Evolutionary conservation across 495 filamentous ascomycete genomes (phyloP), one percentile per base, ranked within the genome.

Genomic region (Penicillium canescens): DNA sequence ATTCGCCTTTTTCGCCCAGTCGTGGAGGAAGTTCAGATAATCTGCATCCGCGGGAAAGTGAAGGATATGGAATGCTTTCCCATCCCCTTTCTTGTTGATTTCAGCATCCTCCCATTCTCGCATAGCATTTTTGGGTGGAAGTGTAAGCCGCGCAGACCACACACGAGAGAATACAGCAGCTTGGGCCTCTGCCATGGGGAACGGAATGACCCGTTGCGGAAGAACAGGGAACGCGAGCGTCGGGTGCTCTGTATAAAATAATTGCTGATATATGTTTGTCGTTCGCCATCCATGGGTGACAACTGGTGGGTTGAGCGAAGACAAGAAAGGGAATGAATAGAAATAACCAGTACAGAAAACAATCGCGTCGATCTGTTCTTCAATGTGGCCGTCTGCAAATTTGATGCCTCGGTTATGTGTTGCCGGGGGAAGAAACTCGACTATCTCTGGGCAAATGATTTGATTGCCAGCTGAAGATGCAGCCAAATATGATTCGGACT

Each of bases 121-220:
- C 87, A 96, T 94, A 24, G 84, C 82, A 7, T 66, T 62, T 11
- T 55, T 59, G 0, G 78, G 57, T 0, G 92, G 93, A 8, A 96
- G 72, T 0, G 57, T 57, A 3, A 96, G 75, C 0, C 83, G 70
- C 26, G 83, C 82, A 0, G 88, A 81, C 83, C 85, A 96, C 2
- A 91, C 80, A 4, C 90, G 81, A 11, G 91, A 83, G 50, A 96
- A 79, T 3, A 88, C 78, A 9, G 90, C 85, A 3, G 83, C 85
- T 64, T 96, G 92, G n/a, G 79, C 82, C 63, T 96, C 89, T 1
- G 84, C 75, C 6, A 92, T 60, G 3, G 88, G 86, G 61, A 96
- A 96, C 3, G 93, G 92, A 21, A 95, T 86, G 10, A 96, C 82
- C 55, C 88, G 87, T 55, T 90, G 86, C 3, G 86, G 82, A 18